phyloP scores from a whole-genome alignment of 2,329 filamentous ascomycete species.

The Graphium sp. region DNA sequence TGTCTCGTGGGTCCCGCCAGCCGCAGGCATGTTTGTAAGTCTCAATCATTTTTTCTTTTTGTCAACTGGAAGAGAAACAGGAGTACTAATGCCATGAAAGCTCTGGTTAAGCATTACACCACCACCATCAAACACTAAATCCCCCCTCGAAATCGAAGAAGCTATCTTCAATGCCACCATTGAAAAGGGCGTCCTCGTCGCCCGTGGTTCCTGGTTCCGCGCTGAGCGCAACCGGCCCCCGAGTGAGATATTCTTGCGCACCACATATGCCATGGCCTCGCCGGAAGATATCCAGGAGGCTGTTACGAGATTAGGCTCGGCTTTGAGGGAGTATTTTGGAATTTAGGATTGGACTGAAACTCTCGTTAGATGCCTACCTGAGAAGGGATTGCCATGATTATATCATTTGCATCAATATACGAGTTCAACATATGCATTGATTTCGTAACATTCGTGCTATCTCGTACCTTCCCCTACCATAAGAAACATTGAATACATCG shows the following conservation, averaged over 20 bases:
- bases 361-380: too few species aligned
- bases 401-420: too few species aligned
- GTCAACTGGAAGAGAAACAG: neutral
- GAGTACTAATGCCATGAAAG: slow-evolving; percentile 15
- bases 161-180: slow-evolving; percentile 70
- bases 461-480: too few species aligned
- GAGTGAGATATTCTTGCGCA: slow-evolving; percentile 66
- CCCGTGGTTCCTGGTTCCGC: slow-evolving; percentile 80
- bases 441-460: too few species aligned
- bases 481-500: too few species aligned
- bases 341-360: too few species aligned
- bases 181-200: slow-evolving; percentile 61
- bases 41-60: neutral
- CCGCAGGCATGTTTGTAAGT: slow-evolving; percentile 89
- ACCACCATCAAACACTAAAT: slow-evolving; percentile 43
- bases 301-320: slow-evolving; percentile 58
- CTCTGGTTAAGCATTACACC: too few species aligned
- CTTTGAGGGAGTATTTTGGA: slow-evolving; percentile 43
- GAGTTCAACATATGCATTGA: too few species aligned
- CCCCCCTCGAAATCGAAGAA: slow-evolving; percentile 65
- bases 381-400: too few species aligned
- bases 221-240: slow-evolving; percentile 47
- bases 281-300: slow-evolving; percentile 54
- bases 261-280: slow-evolving; percentile 74
- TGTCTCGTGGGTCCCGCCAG: slow-evolving; percentile 63